phyloP scores from a whole-genome alignment of 768 basidiomycete species.

The Leccinellum luteum region DNA sequence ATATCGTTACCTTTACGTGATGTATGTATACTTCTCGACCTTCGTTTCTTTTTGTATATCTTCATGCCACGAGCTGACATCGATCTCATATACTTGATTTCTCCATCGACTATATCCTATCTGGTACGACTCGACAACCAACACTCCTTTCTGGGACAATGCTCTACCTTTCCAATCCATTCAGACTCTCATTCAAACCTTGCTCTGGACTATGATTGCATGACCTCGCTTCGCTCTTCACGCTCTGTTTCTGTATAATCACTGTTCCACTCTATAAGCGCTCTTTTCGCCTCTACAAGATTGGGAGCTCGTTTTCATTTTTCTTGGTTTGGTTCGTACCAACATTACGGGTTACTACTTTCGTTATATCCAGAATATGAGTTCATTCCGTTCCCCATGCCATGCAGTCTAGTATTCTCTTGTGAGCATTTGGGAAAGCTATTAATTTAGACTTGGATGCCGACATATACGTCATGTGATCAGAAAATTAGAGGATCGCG shows the following conservation, averaged over 20 bases:
- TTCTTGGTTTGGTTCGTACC: conserved; percentile 25
- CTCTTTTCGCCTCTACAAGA: conserved; percentile 11
- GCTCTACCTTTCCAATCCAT: conserved; percentile 14
- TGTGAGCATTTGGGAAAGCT: no score
- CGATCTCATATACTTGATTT: conserved; percentile 19
- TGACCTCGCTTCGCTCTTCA: conserved; percentile 9
- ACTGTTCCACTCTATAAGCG: conserved; percentile 7
- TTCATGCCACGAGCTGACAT: conserved; percentile 16
- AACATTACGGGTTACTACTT: conserved; percentile 13
- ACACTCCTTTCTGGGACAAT: conserved; percentile 28
- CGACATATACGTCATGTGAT: conserved; percentile 30
- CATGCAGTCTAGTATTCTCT: no score
- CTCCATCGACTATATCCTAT: conserved; percentile 14
- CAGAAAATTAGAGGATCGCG: neutral
- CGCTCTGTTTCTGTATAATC: conserved; percentile 14
- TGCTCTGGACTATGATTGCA: conserved; percentile 31
- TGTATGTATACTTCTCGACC: conserved; percentile 9
- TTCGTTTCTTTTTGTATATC: conserved; percentile 17
- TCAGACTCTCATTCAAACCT: conserved; percentile 15
- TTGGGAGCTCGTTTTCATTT: conserved; percentile 7
- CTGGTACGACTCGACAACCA: conserved; percentile 14
- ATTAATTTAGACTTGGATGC: no score
- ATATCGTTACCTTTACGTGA: conserved; percentile 1
- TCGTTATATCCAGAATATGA: conserved; percentile 26
- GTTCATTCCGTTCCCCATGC: no score